These are phyloP conservation scores for Cladophialophora psammophila DNA, from an alignment of 2,329 filamentous ascomycete genomes.

Conservation along the genomic window DNA sequence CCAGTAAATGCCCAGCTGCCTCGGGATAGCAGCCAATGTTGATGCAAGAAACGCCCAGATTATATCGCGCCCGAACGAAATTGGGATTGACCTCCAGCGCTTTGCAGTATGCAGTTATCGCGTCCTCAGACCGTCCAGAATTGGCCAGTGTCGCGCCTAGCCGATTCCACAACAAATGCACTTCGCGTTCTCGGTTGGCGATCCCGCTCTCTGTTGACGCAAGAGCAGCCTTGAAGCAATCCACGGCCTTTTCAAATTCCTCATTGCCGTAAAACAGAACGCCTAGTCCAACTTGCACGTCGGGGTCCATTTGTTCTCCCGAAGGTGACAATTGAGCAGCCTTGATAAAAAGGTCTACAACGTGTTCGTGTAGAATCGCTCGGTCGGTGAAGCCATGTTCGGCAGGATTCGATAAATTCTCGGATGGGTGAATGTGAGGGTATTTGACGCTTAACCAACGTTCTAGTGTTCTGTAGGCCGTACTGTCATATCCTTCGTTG, in stretches of 20 bases:
- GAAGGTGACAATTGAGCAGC: slow-evolving; percentile 91
- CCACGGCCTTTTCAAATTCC: slow-evolving; percentile 97
- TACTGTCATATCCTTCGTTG: slow-evolving; percentile 97
- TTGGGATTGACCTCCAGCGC: slow-evolving; percentile 90
- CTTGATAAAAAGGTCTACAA: slow-evolving; percentile 88
- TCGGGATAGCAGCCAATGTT: slow-evolving; percentile 96
- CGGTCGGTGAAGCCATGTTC: slow-evolving; percentile 95
- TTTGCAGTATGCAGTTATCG: slow-evolving; percentile 94
- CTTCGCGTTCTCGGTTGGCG: slow-evolving; percentile 82
- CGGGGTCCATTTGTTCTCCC: slow-evolving; percentile 95
- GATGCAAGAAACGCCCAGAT: slow-evolving; percentile 94
- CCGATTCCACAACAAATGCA: slow-evolving; percentile 96
- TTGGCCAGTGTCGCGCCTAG: slow-evolving; percentile 96
- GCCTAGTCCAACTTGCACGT: slow-evolving; percentile 95
- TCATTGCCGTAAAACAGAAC: slow-evolving; percentile 98
- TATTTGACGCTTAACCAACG: slow-evolving; percentile 98
- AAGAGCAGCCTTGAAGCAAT: slow-evolving; percentile 94
- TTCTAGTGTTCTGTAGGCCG: slow-evolving; percentile 93
- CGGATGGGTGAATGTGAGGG: slow-evolving; percentile 77
- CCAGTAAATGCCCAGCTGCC: slow-evolving; percentile 89
- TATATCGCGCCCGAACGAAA: slow-evolving; percentile 96
- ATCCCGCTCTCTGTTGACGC: slow-evolving; percentile 83
- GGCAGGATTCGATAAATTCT: slow-evolving; percentile 71
- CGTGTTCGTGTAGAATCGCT: slow-evolving; percentile 84
- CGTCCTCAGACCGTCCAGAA: slow-evolving; percentile 90